Conservation (phyloP, 371 early-diverging fungal genomes). For the Mortierella sp. region DNA sequence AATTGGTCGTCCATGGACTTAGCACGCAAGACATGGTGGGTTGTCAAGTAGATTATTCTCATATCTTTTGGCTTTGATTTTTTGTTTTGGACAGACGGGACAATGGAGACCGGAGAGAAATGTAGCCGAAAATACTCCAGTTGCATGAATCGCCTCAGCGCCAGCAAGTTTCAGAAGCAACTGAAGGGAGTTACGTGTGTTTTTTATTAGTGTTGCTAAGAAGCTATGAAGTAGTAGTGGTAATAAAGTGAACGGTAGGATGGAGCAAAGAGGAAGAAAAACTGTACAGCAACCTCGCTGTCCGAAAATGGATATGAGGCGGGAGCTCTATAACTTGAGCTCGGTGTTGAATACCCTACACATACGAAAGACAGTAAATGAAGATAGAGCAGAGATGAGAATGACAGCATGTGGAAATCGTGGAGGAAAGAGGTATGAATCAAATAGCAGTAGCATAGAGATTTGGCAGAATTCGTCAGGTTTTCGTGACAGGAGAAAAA, state of each 20-base stretch:
- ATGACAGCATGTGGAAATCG: neutral
- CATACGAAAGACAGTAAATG: neutral
- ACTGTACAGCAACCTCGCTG: neutral
- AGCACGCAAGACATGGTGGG: no score
- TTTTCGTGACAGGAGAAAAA: neutral
- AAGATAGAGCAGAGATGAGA: neutral
- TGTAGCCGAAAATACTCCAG: no score
- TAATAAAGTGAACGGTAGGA: neutral
- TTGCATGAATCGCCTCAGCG: no score
- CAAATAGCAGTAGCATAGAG: neutral
- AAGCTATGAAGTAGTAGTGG: neutral
- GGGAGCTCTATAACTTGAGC: slow-evolving; percentile 21
- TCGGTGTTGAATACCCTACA: slow-evolving; percentile 47
- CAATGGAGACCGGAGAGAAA: no score
- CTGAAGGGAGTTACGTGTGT: neutral
- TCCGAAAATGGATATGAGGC: neutral
- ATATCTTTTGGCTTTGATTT: no score
- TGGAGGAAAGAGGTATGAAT: neutral
- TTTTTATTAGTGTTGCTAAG: neutral
- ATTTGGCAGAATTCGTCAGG: neutral
- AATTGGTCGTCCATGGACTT: no score
- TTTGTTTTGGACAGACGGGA: no score
- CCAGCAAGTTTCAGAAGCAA: neutral
- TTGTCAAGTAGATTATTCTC: no score
- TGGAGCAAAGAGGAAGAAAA: neutral